These are phyloP conservation scores for Fraxinus dipetala DNA, from an alignment of 305 asterid genomes.

Conservation along the genomic window DNA sequence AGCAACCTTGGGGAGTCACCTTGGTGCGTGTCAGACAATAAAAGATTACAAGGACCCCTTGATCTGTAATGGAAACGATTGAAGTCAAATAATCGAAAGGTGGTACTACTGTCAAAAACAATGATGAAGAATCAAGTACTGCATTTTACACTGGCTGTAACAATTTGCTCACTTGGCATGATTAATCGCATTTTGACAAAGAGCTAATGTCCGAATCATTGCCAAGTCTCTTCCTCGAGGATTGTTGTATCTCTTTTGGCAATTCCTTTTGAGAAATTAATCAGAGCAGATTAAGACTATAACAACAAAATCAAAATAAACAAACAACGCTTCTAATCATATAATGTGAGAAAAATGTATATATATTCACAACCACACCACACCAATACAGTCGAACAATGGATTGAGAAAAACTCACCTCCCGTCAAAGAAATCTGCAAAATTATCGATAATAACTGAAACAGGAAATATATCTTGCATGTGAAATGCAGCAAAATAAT, in stretches of 20 bases:
- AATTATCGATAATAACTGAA: constrained; percentile 68
- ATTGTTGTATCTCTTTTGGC: constrained; percentile 66
- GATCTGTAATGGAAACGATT: constrained; percentile 35
- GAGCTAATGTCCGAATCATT: constrained; percentile 67
- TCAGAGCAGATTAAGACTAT: no score
- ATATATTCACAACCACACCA: background rate
- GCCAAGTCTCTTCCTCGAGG: constrained; percentile 88
- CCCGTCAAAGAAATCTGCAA: constrained; percentile 65
- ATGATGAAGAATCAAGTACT: background rate
- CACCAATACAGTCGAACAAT: background rate
- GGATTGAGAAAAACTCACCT: constrained; percentile 37
- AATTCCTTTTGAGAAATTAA: constrained; percentile 42
- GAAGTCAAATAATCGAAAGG: background rate
- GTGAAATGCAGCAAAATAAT: constrained; percentile 91
- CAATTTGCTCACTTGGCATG: constrained; percentile 61
- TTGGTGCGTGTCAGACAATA: constrained; percentile 73
- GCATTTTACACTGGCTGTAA: background rate
- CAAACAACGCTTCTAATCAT: background rate
- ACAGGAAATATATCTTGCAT: constrained; percentile 53
- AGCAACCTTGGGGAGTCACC: constrained; percentile 76
- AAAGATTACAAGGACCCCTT: constrained; percentile 50
- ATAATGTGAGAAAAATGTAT: background rate
- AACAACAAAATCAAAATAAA: background rate
- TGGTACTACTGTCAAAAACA: background rate
- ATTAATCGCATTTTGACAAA: constrained; percentile 59